Base-by-base conservation (phyloP, 2,329 filamentous ascomycete species). In the Penicillium expansum region DNA sequence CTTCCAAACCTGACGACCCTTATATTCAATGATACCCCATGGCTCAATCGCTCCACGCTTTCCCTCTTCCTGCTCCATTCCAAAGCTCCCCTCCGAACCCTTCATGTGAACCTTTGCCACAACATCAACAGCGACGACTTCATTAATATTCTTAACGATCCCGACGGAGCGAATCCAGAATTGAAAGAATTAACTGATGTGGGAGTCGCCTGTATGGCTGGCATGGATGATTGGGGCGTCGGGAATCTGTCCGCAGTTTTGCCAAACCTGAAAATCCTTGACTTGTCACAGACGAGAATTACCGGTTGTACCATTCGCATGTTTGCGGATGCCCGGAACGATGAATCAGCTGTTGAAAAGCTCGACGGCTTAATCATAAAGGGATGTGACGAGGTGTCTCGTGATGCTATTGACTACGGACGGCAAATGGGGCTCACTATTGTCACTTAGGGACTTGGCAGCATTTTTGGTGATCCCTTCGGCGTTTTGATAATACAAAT, bases 321-420 rank as follows among this genome's bases (percentile, higher is more conserved):
- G n/a, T 56, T 76, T 22, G 69, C 69, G 1, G 67, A 72, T 54
- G 53, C 62, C 2, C 60, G 57, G 10, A 27, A 24, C 0, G 56
- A 61, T 0, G 61, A 61, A 3, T 48, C 51, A 6, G 30, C 30
- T 7, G 44, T 27, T 6, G 52, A 57, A 32, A 61, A 58, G n/a
- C 49, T 74, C n/a, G 62, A 72, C n/a, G 54, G 56, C 1, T 27
- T 75, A 20, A 58, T 64, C 50, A 51, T 69, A 5, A 66, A 55
- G 20, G 66, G 63, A 9, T 75, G 73, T 32, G 67, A 71, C 30
- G 42, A 58, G 18, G 61, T 74, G 0, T 74, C 71, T 9, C 62
- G 62, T 4, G 72, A 75, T 63, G 73, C 72, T 7, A 55, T 74
- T 20, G 64, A 63, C 7, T 75, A 72, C 54, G 72, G 71, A 16